Evolutionary conservation across 495 filamentous ascomycete genomes (phyloP).

Genomic region (Neurospora sp.): DNA sequence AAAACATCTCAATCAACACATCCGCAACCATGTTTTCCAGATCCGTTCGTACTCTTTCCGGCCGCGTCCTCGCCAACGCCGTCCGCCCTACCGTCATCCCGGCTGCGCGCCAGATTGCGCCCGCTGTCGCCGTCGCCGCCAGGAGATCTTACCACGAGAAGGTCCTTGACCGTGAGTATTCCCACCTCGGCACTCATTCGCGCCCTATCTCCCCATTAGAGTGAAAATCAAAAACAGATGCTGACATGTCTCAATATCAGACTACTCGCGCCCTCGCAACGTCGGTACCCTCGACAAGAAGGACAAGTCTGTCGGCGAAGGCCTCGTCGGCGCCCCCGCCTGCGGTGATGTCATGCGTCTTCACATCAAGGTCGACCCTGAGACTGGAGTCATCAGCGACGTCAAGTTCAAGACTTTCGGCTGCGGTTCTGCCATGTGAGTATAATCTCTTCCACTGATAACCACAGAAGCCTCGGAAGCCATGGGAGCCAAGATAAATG

Average conservation of each 20-base stretch:
- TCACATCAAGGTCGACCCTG: constrained; percentile 91
- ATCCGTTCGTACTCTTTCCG: constrained; percentile 21
- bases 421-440: constrained; percentile 79
- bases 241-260: constrained; percentile 20
- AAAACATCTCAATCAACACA: not conserved
- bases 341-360: constrained; percentile 98
- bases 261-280: constrained; percentile 89
- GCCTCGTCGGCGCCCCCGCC: constrained; percentile 90
- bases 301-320: constrained; percentile 85
- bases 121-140: constrained; percentile 28
- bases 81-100: constrained; percentile 13
- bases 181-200: not conserved
- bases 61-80: constrained; percentile 14
- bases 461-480: not conserved
- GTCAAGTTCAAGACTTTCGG: constrained; percentile 92
- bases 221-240: not conserved
- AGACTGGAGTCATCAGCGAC: constrained; percentile 80
- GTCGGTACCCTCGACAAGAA: constrained; percentile 87
- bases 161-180: constrained; percentile 54
- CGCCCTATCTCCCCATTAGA: not conserved
- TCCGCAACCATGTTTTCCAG: constrained; percentile 24
- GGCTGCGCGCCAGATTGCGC: constrained; percentile 28
- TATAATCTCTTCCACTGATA: not conserved
- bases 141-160: constrained; percentile 46
- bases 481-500: not conserved